Evolutionary conservation across 1,284 basidiomycete genomes (phyloP).

Genomic region (Pulchroboletus neoregius): DNA sequence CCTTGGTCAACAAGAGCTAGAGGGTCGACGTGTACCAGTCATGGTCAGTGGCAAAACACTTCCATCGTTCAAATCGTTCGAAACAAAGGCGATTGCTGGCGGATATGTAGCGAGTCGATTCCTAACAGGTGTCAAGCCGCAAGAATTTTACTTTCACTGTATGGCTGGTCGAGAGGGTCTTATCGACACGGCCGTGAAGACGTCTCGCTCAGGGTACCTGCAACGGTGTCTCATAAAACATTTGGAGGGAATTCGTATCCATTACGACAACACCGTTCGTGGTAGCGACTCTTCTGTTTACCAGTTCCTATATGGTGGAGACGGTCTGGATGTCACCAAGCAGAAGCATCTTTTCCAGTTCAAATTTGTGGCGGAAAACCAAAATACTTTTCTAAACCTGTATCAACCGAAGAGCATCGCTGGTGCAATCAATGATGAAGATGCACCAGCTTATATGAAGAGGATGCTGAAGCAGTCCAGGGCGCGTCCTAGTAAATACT

Average conservation of each 20-base stretch:
- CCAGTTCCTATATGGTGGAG: constrained; percentile 98
- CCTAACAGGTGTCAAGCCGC: constrained; percentile 96
- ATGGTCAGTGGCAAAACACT: constrained; percentile 99
- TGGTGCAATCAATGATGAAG: constrained; percentile 61
- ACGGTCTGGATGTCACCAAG: constrained; percentile 94
- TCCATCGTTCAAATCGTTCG: constrained; percentile 95
- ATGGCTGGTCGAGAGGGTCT: constrained; percentile 99
- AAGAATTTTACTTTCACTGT: constrained; percentile 99
- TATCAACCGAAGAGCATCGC: constrained; percentile 65
- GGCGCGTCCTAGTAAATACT: constrained; percentile 45
- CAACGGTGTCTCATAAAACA: constrained; percentile 99
- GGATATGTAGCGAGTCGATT: constrained; percentile 99
- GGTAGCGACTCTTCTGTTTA: constrained; percentile 92
- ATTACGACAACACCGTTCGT: constrained; percentile 98
- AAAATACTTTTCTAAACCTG: constrained; percentile 73
- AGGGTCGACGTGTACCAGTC: constrained; percentile 96
- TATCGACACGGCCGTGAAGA: constrained; percentile 99
- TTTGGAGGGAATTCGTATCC: constrained; percentile 91
- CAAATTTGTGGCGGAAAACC: constrained; percentile 91
- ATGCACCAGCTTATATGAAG: constrained; percentile 82
- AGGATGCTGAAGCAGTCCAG: constrained; percentile 76
- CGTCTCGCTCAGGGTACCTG: constrained; percentile 96
- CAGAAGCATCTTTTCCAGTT: constrained; percentile 91
- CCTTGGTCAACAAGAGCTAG: constrained; percentile 95
- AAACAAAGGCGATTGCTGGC: constrained; percentile 95